Percentiles rank a stretch among this genome's conserved stretches.
Conservation (phyloP, 352 stramenopile genomes). For the Phytophthora cajani region DNA sequence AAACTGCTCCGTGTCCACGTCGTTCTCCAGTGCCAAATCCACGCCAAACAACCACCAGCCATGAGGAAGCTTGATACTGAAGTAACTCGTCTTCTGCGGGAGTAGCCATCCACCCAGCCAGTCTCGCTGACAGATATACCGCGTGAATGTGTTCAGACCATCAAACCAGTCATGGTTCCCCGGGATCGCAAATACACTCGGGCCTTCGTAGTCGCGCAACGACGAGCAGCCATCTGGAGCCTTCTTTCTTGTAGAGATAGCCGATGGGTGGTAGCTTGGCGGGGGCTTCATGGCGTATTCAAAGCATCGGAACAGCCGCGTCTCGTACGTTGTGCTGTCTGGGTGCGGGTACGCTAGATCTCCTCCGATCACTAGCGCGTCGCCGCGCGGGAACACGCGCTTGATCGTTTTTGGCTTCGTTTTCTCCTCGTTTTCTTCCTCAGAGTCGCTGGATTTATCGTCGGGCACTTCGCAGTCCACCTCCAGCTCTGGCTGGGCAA, state of each 20-base stretch:
- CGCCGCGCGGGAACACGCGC: constrained; percentile 80
- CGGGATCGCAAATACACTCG: constrained; percentile 81
- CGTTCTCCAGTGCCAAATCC: constrained; percentile 91
- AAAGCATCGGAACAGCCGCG: constrained; percentile 91
- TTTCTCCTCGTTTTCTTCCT: constrained; percentile 24
- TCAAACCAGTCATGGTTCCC: constrained; percentile 97
- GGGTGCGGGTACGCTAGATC: constrained; percentile 94
- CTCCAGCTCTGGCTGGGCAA: constrained; percentile 89
- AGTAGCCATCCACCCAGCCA: constrained; percentile 80
- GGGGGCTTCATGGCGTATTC: constrained; percentile 95
- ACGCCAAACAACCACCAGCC: constrained; percentile 94
- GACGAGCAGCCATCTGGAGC: constrained; percentile 90
- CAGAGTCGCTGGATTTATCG: constrained; percentile 12
- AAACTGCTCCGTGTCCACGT: constrained; percentile 94
- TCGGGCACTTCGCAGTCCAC: constrained; percentile 63
- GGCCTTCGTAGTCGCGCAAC: constrained; percentile 76
- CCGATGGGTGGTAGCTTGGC: constrained; percentile 78
- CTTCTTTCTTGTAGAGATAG: constrained; percentile 89
- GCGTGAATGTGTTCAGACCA: constrained; percentile 92
- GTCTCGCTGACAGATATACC: constrained; percentile 45
- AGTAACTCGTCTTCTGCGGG: constrained; percentile 93
- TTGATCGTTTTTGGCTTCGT: constrained; percentile 51
- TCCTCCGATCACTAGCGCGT: constrained; percentile 91
- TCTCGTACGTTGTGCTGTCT: constrained; percentile 89
- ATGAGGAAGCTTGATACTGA: constrained; percentile 89